Evolutionary conservation across 495 filamentous ascomycete species (phyloP).

Genomic region (Lophium mytilinum): DNA sequence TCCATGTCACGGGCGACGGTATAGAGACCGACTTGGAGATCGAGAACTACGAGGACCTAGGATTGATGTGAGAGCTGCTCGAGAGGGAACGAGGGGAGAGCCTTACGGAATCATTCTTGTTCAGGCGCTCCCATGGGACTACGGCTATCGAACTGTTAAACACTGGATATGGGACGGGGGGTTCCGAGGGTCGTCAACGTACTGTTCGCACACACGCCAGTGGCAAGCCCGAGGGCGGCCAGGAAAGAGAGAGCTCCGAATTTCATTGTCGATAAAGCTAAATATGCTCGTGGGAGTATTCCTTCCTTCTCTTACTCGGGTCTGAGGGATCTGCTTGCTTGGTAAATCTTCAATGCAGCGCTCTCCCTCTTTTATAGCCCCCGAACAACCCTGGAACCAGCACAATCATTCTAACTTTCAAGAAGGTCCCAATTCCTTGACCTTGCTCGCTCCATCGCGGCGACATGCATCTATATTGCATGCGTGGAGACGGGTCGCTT

Average conservation of each 20-base stretch:
- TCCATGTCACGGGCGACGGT: slow-evolving; percentile 57
- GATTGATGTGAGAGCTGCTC: slow-evolving; percentile 3
- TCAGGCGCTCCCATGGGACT: slow-evolving; percentile 38
- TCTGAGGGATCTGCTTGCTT: too few relatives aligned
- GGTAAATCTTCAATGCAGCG: too few relatives aligned
- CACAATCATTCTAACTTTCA: too few relatives aligned
- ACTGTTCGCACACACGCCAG: background rate
- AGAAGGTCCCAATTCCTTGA: too few relatives aligned
- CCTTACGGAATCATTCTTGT: slow-evolving; percentile 50
- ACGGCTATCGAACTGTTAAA: slow-evolving; percentile 2
- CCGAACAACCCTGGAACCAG: too few relatives aligned
- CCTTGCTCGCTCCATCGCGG: too few relatives aligned
- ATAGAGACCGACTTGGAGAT: slow-evolving; percentile 65
- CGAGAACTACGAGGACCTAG: slow-evolving; percentile 57
- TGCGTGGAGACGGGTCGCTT: too few relatives aligned
- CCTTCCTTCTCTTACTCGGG: too few relatives aligned
- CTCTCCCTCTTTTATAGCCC: too few relatives aligned
- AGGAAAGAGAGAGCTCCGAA: background rate
- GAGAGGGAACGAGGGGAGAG: background rate
- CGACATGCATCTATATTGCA: too few relatives aligned
- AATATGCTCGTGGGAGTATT: too few relatives aligned
- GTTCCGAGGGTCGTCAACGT: background rate
- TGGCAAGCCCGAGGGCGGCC: background rate
- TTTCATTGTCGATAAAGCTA: background rate
- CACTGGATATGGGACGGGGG: background rate